Evolutionary conservation across 495 filamentous ascomycete species (phyloP), one percentile per base, ranked within the genome.

Genomic region (Penicillium mononematosum): DNA sequence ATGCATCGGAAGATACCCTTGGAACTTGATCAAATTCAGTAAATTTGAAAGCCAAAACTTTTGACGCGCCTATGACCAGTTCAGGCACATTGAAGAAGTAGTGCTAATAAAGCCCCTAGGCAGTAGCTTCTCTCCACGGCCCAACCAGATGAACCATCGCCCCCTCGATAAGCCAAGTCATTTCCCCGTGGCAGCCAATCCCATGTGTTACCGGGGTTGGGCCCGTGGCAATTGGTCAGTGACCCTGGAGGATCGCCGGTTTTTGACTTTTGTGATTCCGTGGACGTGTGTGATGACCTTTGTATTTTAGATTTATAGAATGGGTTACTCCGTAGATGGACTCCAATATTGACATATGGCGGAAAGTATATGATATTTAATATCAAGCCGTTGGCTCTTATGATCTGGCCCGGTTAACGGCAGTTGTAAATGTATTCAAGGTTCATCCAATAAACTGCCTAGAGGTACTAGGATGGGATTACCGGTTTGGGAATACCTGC

Each of bases 81-180:
- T 27, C 53, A 46, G 62, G 65, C 56, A 54, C 55, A 29, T 16
- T 12, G 34, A 42, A 20, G 39, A 22, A 53, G 24, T 10, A 19
- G 34, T 43, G 50, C 25, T 53, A 52, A 43, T 42, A 61, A 39
- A 56, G 42, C 38, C 34, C 44, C 25, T 19, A 46, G 29, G 31
- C 20, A 20, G 22, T 36, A 16, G 22, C 62, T 68, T 68, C 46
- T 57, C 47, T 50, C 61, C 66, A 69, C 66, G 66, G 66, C 61
- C 66, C 66, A 69, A 69, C 66, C 66, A 69, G 32, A 62, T 49
- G 24, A 25, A 45, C 45, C 16, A 50, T 20, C 56, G 36, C 50
- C 54, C 48, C 31, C 55, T 69, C 56, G 66, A 69, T 67, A 69
- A 69, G 61, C 50, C 59, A 55, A 53, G 61, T 58, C 66, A 64